Conservation (phyloP, 1,284 basidiomycete species). For the Xerocomus nothofagi region DNA sequence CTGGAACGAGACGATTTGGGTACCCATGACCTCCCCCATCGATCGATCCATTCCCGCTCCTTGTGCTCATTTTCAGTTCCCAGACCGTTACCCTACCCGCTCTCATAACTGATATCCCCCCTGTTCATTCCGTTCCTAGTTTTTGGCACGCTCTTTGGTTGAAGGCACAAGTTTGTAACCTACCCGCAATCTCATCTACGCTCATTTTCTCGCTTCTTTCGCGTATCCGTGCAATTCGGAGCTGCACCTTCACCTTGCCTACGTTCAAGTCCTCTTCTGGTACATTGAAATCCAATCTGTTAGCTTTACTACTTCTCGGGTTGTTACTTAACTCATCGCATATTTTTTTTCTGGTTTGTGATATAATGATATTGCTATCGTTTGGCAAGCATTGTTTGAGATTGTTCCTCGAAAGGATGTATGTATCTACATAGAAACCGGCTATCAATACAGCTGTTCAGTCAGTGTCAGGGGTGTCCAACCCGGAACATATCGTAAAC, state of each 20-base stretch:
- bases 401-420: neutral
- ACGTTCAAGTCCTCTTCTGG: slow-evolving; percentile 12
- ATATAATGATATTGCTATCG: slow-evolving; percentile 37
- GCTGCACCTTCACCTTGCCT: slow-evolving; percentile 7
- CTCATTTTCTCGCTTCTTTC: slow-evolving; percentile 31
- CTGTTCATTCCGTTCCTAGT: slow-evolving; percentile 15
- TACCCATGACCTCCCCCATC: slow-evolving; percentile 15
- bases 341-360: slow-evolving; percentile 34
- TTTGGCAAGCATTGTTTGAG: slow-evolving; percentile 6
- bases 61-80: slow-evolving; percentile 15
- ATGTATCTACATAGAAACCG: too few relatives aligned
- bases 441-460: neutral
- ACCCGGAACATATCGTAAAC: slow-evolving; percentile 64
- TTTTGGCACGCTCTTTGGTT: slow-evolving; percentile 30
- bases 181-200: slow-evolving; percentile 33
- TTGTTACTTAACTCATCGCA: slow-evolving; percentile 37
- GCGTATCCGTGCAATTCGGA: slow-evolving; percentile 16
- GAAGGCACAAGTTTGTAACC: slow-evolving; percentile 37
- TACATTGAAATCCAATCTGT: slow-evolving; percentile 19
- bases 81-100: slow-evolving; percentile 27
- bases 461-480: neutral
- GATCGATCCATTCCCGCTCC: slow-evolving; percentile 5
- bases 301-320: slow-evolving; percentile 27
- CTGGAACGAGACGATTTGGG: slow-evolving; percentile 31
- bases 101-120: slow-evolving; percentile 33